Percentiles rank a stretch among this genome's conserved stretches.
These are phyloP conservation scores for Pleurotus pulmonarius DNA, from an alignment of 768 basidiomycete genomes.

Conservation along the genomic window DNA sequence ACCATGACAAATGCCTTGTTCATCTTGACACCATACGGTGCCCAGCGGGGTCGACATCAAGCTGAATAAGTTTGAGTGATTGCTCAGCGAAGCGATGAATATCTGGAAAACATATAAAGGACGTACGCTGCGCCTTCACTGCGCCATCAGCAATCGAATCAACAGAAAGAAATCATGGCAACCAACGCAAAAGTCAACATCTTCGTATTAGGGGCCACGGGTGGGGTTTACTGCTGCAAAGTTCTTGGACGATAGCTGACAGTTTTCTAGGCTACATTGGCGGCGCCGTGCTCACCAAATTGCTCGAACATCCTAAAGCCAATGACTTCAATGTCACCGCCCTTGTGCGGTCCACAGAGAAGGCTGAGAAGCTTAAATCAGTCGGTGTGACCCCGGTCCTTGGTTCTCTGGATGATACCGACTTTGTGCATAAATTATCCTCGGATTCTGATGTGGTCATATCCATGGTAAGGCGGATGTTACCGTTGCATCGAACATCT, in stretches of 20 bases:
- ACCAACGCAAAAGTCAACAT: constrained; percentile 21
- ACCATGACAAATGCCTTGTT: too few species aligned
- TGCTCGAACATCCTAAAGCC: constrained; percentile 39
- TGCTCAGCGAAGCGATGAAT: neutral
- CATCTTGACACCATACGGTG: neutral
- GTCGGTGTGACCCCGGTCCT: constrained; percentile 34
- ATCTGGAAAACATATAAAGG: neutral
- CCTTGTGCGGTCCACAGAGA: constrained; percentile 40
- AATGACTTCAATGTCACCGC: constrained; percentile 39
- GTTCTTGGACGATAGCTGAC: neutral
- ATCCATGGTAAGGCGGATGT: constrained; percentile 28
- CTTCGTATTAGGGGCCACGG: constrained; percentile 47
- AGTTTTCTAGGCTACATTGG: constrained; percentile 47
- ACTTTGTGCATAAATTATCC: constrained; percentile 34
- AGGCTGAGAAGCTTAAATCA: constrained; percentile 28
- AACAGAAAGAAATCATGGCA: neutral
- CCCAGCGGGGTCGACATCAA: neutral
- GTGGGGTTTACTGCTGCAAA: constrained; percentile 17
- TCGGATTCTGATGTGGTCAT: constrained; percentile 42
- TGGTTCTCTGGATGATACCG: constrained; percentile 36
- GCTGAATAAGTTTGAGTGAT: neutral
- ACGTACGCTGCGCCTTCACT: neutral
- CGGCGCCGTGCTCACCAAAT: constrained; percentile 44
- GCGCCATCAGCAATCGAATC: neutral
- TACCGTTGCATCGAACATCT: neutral